Evolutionary conservation across 805 yeast species (phyloP), one percentile per base, ranked within the genome.

Genomic region (Teunomyces barrocoloradensis): DNA sequence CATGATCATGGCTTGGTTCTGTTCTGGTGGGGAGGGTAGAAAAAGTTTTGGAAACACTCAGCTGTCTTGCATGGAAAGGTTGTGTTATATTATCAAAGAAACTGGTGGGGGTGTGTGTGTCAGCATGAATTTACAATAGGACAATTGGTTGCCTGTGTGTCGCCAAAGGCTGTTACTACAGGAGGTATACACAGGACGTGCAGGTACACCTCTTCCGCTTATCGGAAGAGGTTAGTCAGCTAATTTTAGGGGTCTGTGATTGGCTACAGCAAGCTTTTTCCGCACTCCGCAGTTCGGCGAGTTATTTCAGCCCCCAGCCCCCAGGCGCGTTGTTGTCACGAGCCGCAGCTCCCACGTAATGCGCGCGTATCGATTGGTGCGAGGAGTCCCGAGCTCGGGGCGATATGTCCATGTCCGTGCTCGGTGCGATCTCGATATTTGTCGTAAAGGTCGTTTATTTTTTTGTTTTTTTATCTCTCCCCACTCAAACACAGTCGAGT

Each of bases 1-100:
- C 55, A 52, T 52, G 44, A 47, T 52, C 52, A 49, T 52, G 29
- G 36, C 18, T 7, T 18, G 20, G 20, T 18, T 18, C 20, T 18
- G 17, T 34, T 18, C 15, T 23, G 23, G 23, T 15, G 17, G 17
- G 17, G 17, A 2, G 15, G 28, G 41, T 25, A 23, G 12, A 35
- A 13, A 12, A 13, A 11, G 15, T 11, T 21, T 4, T 13, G 39
- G 35, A 27, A 33, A 7, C 33, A 41, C 13, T 15, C 12, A 41
- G 17, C 23, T 11, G 43, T 29, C 23, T 20, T 21, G 29, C 27
- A 35, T 35, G 38, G 23, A 35, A 35, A 12, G 38, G 38, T n/a
- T 12, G 17, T 35, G 38, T 18, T 20, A 20, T 20, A 35, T 11
- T 15, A 18, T 18, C 20, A 17, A 25, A 25, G 27, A 25, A 25